Percentiles rank a stretch among this genome's conserved stretches.
phyloP scores from a whole-genome alignment of 2,329 filamentous ascomycete species.

The Penicillium brasilianum region DNA sequence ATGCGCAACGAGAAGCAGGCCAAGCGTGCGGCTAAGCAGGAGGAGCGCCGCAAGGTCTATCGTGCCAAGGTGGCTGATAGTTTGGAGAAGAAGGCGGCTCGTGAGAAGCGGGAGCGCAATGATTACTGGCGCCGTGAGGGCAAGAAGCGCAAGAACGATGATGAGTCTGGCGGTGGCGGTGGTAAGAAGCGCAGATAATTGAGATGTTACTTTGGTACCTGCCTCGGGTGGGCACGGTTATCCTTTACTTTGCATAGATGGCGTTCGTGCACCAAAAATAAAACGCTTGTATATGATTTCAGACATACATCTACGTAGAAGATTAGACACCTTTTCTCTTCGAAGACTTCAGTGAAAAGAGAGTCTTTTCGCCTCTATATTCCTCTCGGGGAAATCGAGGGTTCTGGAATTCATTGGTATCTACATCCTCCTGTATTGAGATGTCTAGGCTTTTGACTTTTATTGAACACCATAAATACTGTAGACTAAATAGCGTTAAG shows the following conservation, averaged over 20 bases:
- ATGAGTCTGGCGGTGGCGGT: constrained; percentile 55
- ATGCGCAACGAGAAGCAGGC: constrained; percentile 88
- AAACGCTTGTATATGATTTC: constrained; percentile 21
- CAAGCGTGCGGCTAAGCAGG: constrained; percentile 83
- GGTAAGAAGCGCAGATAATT: constrained; percentile 51
- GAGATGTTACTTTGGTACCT: constrained; percentile 21
- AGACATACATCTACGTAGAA: not conserved
- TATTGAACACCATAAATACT: not conserved
- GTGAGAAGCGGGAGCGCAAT: constrained; percentile 89
- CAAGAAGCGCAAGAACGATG: constrained; percentile 69
- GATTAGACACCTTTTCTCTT: not conserved
- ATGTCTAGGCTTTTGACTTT: no score
- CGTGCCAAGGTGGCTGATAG: constrained; percentile 80
- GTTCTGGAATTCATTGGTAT: no score
- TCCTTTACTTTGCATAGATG: constrained; percentile 30
- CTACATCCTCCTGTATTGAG: no score
- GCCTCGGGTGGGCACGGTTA: constrained; percentile 19
- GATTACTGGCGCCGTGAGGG: constrained; percentile 94
- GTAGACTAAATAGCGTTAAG: not conserved
- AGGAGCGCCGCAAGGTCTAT: constrained; percentile 80
- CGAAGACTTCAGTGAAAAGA: not conserved
- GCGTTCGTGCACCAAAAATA: constrained; percentile 33
- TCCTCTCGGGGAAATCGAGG: no score
- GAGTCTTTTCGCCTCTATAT: no score
- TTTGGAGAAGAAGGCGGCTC: constrained; percentile 80